Evolutionary conservation across 2,329 filamentous ascomycete genomes (phyloP), one percentile per base, ranked within the genome.

Genomic region (Paramyrothecium sp.): DNA sequence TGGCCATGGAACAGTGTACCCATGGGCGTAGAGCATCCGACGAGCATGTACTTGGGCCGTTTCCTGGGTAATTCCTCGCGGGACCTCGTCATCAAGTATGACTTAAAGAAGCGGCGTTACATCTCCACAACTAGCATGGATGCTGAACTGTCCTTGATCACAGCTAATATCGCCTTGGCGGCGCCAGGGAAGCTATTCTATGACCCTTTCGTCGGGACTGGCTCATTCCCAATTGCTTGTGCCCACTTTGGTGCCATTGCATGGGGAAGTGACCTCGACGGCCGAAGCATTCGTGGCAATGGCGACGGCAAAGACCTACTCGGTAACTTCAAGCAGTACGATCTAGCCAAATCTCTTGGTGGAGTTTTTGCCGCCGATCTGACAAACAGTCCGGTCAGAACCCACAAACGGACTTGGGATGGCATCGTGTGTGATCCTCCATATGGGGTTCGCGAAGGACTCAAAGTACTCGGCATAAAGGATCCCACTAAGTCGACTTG

Each of bases 81-180:
- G 49, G 85, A 90, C 54, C 79, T 88, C 5, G 81, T 91, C 33
- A 78, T 84, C 38, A 89, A 83, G 22, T 96, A 93, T 67, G 92
- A 97, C 71, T 81, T 99, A 21, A 99, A 99, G 80, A 97, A 96
- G 74, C 81, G 95, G 26, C 83, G 84, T 44, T 99, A 99, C 70
- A 98, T 99, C 66, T 92, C 90, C 64, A 98, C 94, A 0, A 99
- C 95, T 0, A 95, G 91, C 50, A 98, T 99, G 95, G 95, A 99
- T 70, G 90, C 94, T 0, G 95, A 98, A 72, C 81, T 99, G 48
- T 91, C 92, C 13, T 82, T 99, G 1, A 79, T 99, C 21, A 97
- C 93, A 0, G 95, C 94, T 2, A 99, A 98, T 68, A 87, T 99
- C 64, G 91, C 91, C 0, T 84, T 91, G 16, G 92, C 92, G 0